These are phyloP conservation scores for Podospora anserina DNA, from an alignment of 495 filamentous ascomycete genomes.

Conservation along the genomic window DNA sequence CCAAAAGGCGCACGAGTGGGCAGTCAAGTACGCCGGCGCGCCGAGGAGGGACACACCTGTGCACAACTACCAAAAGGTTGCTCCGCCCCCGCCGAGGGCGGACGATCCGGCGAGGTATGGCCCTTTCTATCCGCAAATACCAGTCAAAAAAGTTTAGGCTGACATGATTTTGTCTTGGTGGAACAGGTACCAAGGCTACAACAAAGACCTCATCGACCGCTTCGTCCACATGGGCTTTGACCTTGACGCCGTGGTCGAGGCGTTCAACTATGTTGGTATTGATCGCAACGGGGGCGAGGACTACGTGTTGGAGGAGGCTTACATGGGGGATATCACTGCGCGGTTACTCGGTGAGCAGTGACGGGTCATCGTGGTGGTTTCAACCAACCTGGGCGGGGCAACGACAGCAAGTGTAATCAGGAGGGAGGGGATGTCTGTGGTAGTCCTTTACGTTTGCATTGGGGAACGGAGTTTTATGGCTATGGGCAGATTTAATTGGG, in stretches of 20 bases:
- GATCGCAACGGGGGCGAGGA: conserved; percentile 72
- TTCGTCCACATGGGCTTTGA: conserved; percentile 95
- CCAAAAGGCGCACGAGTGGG: conserved; percentile 85
- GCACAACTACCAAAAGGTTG: conserved; percentile 19
- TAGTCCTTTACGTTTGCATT: neutral
- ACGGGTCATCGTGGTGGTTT: neutral
- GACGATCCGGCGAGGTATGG: conserved; percentile 41
- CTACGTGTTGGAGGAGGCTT: conserved; percentile 79
- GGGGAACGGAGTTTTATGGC: conserved; percentile 4
- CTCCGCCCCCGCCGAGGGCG: conserved; percentile 13
- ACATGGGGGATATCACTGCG: conserved; percentile 86
- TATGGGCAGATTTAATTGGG: neutral
- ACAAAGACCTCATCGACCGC: conserved; percentile 78
- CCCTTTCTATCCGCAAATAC: neutral
- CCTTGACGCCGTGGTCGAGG: conserved; percentile 78
- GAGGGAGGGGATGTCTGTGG: neutral
- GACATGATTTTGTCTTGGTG: neutral
- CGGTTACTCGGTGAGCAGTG: conserved; percentile 74
- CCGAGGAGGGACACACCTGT: conserved; percentile 44
- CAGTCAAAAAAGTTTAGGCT: neutral
- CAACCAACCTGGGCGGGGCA: too few relatives aligned
- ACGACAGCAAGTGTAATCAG: neutral
- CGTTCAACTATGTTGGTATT: conserved; percentile 79
- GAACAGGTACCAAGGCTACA: conserved; percentile 81
- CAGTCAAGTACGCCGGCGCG: conserved; percentile 76